These are phyloP conservation scores for Helminthosporium solani DNA, from an alignment of 2,329 filamentous ascomycete genomes.

Conservation along the genomic window DNA sequence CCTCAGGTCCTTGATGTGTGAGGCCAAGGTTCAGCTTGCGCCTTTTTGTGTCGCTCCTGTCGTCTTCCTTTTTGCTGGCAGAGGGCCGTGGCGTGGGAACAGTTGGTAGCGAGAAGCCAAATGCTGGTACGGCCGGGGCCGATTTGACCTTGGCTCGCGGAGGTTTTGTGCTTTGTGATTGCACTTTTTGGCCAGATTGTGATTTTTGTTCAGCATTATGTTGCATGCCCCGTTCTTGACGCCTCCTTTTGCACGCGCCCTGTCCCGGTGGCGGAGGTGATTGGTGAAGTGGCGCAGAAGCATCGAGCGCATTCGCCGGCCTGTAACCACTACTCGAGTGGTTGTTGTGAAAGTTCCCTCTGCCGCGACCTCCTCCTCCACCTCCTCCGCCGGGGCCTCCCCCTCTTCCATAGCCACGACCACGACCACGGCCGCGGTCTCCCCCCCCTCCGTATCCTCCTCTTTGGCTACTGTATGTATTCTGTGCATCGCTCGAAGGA, in stretches of 20 bases:
- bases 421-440: slow-evolving; percentile 25
- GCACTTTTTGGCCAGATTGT: slow-evolving; percentile 6
- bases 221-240: slow-evolving; percentile 17
- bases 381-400: slow-evolving; percentile 31
- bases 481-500: slow-evolving; percentile 27
- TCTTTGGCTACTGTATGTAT: slow-evolving; percentile 31
- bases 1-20: slow-evolving; percentile 53
- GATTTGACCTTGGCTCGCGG: slow-evolving; percentile 35
- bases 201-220: slow-evolving; percentile 11
- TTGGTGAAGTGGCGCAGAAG: slow-evolving; percentile 2
- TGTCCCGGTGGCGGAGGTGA: slow-evolving; percentile 11
- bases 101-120: slow-evolving; percentile 36
- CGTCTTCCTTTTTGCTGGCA: slow-evolving; percentile 3
- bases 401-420: slow-evolving; percentile 28
- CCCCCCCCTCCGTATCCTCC: slow-evolving; percentile 33
- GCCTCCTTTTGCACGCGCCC: slow-evolving; percentile 30
- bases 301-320: slow-evolving; percentile 11
- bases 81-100: slow-evolving; percentile 10
- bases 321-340: slow-evolving; percentile 18
- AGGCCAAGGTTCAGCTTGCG: slow-evolving; percentile 70
- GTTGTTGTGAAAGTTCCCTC: slow-evolving; percentile 19
- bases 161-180: slow-evolving; percentile 24
- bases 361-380: slow-evolving; percentile 24
- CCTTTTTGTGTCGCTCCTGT: slow-evolving; percentile 60
- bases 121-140: slow-evolving; percentile 38